Conservation (phyloP, 2,329 filamentous ascomycete genomes). For the Colletotrichum spinosum region DNA sequence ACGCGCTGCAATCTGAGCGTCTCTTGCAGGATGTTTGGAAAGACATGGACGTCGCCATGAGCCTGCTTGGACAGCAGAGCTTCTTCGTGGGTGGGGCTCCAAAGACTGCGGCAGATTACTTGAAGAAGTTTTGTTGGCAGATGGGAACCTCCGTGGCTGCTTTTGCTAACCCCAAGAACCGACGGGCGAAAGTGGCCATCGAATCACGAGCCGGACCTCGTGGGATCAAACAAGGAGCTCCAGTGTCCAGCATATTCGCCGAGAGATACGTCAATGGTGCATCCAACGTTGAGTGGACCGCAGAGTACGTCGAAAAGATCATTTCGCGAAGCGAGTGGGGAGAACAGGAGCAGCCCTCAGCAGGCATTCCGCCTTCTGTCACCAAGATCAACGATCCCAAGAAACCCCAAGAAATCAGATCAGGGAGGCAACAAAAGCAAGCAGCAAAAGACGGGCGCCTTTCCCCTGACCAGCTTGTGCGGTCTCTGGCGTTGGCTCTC, state of each 20-base stretch:
- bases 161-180: constrained; percentile 41
- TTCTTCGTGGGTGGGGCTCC: constrained; percentile 51
- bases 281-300: constrained; percentile 44
- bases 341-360: not conserved
- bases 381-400: too few species aligned
- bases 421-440: too few species aligned
- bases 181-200: constrained; percentile 41
- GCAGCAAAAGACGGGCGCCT: not conserved
- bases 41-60: constrained; percentile 52
- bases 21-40: constrained; percentile 46
- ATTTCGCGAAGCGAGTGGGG: constrained; percentile 36
- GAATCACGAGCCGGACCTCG: constrained; percentile 30
- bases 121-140: constrained; percentile 50
- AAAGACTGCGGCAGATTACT: constrained; percentile 1
- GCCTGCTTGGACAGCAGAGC: constrained; percentile 43
- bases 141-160: constrained; percentile 49
- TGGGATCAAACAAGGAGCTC: constrained; percentile 44
- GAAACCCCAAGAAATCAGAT: too few species aligned
- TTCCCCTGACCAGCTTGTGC: not conserved
- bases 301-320: constrained; percentile 50
- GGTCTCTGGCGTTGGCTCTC: not conserved
- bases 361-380: too few species aligned
- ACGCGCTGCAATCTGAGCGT: constrained; percentile 48
- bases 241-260: constrained; percentile 51
- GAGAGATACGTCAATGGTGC: constrained; percentile 43